Conservation (phyloP, 805 yeast species). For the Grigorovia humatica region DNA sequence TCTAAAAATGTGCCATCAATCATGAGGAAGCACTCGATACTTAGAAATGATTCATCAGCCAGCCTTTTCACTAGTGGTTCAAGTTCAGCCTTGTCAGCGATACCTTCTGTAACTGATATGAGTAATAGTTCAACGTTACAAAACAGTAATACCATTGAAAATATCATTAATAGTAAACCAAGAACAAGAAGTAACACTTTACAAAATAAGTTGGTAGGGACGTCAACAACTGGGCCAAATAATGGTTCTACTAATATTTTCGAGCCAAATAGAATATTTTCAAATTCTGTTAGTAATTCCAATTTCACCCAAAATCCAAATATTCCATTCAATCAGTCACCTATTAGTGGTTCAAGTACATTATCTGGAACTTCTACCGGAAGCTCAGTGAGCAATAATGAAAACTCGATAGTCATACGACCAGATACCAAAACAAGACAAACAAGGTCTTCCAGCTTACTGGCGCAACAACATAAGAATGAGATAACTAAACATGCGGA, state of each 20-base stretch:
- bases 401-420: neutral
- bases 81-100: neutral
- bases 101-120: neutral
- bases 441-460: constrained; percentile 2
- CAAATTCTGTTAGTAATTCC: neutral
- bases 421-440: neutral
- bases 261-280: neutral
- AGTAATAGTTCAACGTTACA: neutral
- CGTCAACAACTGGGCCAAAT: constrained; percentile 15
- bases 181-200: constrained; percentile 21
- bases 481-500: neutral
- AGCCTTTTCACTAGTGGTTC: constrained; percentile 1
- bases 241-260: constrained; percentile 2
- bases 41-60: constrained; percentile 4
- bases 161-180: constrained; percentile 8
- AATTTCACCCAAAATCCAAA: neutral
- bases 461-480: neutral
- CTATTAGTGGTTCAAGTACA: constrained; percentile 2
- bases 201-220: constrained; percentile 11
- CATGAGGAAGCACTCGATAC: constrained; percentile 2
- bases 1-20: neutral
- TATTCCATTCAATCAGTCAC: neutral
- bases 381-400: neutral
- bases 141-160: constrained; percentile 2
- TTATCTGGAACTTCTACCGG: constrained; percentile 1